Evolutionary conservation across 345 rosid genomes (phyloP).

Genomic region (Raphanus raphanistrum): DNA sequence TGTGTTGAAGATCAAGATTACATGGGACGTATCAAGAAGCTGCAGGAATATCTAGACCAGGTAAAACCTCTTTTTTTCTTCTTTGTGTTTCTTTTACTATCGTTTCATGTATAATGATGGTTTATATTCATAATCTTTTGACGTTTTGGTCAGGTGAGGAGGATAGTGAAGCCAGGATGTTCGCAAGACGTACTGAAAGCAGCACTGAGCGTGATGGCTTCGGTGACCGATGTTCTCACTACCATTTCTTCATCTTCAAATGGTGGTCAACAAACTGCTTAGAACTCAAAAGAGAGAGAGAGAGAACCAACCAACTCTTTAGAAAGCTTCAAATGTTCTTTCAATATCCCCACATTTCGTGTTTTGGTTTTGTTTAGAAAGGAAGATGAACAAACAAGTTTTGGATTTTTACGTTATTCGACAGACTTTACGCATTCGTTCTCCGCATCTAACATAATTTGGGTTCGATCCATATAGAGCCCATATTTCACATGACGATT

Average conservation of each 20-base stretch:
- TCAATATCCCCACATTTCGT: slow-evolving; percentile 1
- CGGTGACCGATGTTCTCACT: slow-evolving; percentile 87
- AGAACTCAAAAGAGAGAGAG: not conserved
- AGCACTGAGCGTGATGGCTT: slow-evolving; percentile 89
- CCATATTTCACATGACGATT: too few species aligned
- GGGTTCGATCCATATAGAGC: not conserved
- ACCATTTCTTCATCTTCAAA: slow-evolving; percentile 59
- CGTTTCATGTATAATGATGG: not conserved
- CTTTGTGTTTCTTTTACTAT: not conserved
- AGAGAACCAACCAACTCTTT: not conserved
- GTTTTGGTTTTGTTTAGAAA: slow-evolving; percentile 4
- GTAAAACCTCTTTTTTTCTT: slow-evolving; percentile 37
- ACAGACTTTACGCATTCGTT: not conserved
- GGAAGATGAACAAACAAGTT: not conserved
- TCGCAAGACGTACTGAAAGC: slow-evolving; percentile 95
- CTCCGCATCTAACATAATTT: not conserved
- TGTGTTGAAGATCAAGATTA: slow-evolving; percentile 98
- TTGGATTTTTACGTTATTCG: not conserved
- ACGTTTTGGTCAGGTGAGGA: slow-evolving; percentile 48
- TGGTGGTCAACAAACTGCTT: slow-evolving; percentile 41
- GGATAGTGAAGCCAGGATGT: slow-evolving; percentile 94
- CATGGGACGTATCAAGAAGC: slow-evolving; percentile 95
- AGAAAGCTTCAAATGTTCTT: not conserved
- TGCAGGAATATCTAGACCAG: slow-evolving; percentile 88
- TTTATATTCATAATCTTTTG: not conserved